Evolutionary conservation across 2,329 filamentous ascomycete species (phyloP).

Genomic region (Monascus ruber): DNA sequence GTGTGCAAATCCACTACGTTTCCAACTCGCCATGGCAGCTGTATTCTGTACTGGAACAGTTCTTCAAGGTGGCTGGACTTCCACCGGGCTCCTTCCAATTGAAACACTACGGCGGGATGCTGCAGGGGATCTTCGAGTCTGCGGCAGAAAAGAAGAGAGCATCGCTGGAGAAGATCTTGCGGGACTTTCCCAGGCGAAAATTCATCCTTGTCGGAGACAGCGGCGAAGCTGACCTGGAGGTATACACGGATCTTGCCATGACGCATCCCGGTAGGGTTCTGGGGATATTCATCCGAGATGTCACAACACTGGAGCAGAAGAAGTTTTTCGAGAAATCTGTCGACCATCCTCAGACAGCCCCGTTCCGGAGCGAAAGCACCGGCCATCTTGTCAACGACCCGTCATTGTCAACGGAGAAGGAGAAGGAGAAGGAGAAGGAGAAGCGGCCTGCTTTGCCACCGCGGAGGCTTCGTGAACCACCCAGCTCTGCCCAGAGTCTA

Average conservation of each 20-base stretch:
- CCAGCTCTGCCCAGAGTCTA: conserved; percentile 9
- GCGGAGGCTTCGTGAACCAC: conserved; percentile 16
- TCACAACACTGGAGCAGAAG: conserved; percentile 64
- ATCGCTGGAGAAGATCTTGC: conserved; percentile 71
- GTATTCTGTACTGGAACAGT: conserved; percentile 77
- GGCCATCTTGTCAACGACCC: conserved; percentile 8
- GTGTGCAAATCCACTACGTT: conserved; percentile 87
- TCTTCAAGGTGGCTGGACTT: conserved; percentile 67
- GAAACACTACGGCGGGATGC: conserved; percentile 93
- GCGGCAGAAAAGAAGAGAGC: conserved; percentile 90
- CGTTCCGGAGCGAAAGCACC: conserved; percentile 14
- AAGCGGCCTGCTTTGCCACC: conserved; percentile 31
- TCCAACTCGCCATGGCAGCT: conserved; percentile 99
- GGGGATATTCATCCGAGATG: conserved; percentile 87
- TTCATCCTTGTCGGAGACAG: conserved; percentile 93
- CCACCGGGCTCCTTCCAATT: conserved; percentile 85
- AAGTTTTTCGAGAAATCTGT: conserved; percentile 66
- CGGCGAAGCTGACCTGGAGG: conserved; percentile 90
- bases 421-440: conserved; percentile 1
- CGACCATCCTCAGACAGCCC: conserved; percentile 18
- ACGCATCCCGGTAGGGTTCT: conserved; percentile 73
- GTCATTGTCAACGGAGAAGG: neutral
- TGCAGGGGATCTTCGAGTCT: conserved; percentile 96
- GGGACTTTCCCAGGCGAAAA: conserved; percentile 77
- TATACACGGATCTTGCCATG: conserved; percentile 86